These are phyloP conservation scores for Ambispora gerdemannii DNA, from an alignment of 192 early-diverging fungal genomes.

Conservation along the genomic window DNA sequence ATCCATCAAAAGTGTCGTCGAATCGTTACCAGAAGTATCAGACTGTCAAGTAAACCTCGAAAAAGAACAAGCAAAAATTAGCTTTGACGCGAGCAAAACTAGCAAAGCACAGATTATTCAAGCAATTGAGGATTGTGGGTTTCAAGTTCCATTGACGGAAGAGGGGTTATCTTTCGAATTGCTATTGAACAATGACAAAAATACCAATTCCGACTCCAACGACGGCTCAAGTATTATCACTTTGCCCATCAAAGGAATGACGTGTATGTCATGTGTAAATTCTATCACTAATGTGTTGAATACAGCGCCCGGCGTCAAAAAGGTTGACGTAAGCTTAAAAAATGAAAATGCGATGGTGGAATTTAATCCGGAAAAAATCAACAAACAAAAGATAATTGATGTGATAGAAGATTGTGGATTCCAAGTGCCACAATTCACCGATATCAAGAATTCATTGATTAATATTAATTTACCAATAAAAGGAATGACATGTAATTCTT, in stretches of 20 bases:
- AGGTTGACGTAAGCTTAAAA: constrained; percentile 55
- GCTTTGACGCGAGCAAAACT: constrained; percentile 19
- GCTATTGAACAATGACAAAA: no score
- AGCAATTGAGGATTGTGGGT: constrained; percentile 65
- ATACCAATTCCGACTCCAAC: neutral
- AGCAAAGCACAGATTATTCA: constrained; percentile 32
- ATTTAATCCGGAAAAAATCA: constrained; percentile 43
- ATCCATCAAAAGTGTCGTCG: constrained; percentile 17
- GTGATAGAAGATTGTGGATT: constrained; percentile 72
- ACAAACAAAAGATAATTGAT: constrained; percentile 43
- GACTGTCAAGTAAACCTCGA: constrained; percentile 32
- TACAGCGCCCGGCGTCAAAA: constrained; percentile 48
- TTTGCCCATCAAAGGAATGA: constrained; percentile 64
- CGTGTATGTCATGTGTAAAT: constrained; percentile 78
- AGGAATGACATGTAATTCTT: constrained; percentile 84
- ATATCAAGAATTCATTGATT: no score
- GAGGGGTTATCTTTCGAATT: neutral
- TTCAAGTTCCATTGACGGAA: constrained; percentile 37
- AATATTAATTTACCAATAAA: constrained; percentile 36
- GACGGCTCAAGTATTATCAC: neutral
- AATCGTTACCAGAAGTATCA: neutral
- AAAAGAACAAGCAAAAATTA: constrained; percentile 36
- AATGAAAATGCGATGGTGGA: constrained; percentile 53
- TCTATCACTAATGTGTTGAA: constrained; percentile 60
- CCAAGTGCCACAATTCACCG: constrained; percentile 47